These are phyloP conservation scores for Mycena venus DNA, from an alignment of 768 basidiomycete genomes.

Conservation along the genomic window DNA sequence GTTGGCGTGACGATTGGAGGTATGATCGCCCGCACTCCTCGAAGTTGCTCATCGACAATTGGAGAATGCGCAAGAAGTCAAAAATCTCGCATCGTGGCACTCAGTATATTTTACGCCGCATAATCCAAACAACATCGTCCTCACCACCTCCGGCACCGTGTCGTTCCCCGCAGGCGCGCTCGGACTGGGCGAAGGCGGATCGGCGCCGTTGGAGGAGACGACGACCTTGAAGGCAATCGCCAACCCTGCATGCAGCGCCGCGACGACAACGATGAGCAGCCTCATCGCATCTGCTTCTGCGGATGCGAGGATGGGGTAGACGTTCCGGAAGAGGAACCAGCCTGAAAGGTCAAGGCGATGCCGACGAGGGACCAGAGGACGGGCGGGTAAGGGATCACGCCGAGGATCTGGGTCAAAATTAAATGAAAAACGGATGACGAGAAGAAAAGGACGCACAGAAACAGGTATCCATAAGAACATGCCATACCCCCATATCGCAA, in stretches of 20 bases:
- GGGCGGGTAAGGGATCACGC: slow-evolving; percentile 87
- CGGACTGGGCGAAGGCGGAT: too few relatives aligned
- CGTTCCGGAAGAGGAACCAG: slow-evolving; percentile 85
- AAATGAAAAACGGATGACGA: too few relatives aligned
- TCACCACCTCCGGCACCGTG: too few relatives aligned
- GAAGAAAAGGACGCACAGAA: slow-evolving; percentile 66
- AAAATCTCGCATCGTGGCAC: too few relatives aligned
- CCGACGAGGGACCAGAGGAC: slow-evolving; percentile 87
- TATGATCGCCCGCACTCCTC: too few relatives aligned
- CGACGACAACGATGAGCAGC: slow-evolving; percentile 83
- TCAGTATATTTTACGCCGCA: too few relatives aligned
- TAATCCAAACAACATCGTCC: too few relatives aligned
- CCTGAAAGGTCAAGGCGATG: slow-evolving; percentile 85
- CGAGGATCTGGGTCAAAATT: slow-evolving; percentile 81
- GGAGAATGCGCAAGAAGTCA: too few relatives aligned
- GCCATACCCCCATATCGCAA: slow-evolving; percentile 85
- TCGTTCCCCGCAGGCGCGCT: too few relatives aligned
- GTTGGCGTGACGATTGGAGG: too few relatives aligned
- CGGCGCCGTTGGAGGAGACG: too few relatives aligned
- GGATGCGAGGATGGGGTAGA: slow-evolving; percentile 90
- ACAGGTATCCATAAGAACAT: slow-evolving; percentile 93
- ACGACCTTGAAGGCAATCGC: slow-evolving; percentile 92
- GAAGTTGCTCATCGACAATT: too few relatives aligned
- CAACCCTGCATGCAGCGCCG: slow-evolving; percentile 80
- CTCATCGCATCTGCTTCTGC: slow-evolving; percentile 91